phyloP scores from a whole-genome alignment of 139 green algal species.

The Microglena sp. region DNA sequence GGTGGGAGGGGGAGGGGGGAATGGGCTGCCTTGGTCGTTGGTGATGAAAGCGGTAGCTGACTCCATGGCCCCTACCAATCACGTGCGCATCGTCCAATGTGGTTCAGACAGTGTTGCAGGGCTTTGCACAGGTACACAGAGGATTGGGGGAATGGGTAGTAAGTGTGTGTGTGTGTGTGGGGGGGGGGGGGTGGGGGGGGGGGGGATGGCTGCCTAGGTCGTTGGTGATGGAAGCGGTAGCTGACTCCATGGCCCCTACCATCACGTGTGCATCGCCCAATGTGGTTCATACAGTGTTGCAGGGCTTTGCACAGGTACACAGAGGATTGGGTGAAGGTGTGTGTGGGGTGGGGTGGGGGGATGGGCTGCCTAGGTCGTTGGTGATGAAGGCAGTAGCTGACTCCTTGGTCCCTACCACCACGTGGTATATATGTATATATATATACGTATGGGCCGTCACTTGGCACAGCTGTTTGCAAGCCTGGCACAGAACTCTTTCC shows the following conservation, averaged over 20 bases:
- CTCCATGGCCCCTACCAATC: slow-evolving; percentile 89
- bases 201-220: too few relatives aligned
- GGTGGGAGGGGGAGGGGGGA: too few relatives aligned
- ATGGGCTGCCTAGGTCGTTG: too few relatives aligned
- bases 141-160: too few relatives aligned
- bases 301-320: slow-evolving; percentile 71
- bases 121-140: slow-evolving; percentile 66
- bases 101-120: slow-evolving; percentile 91
- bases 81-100: slow-evolving; percentile 99
- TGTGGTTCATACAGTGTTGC: slow-evolving; percentile 93
- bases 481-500: slow-evolving; percentile 34
- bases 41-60: slow-evolving; percentile 74
- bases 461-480: slow-evolving; percentile 73
- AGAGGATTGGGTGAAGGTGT: not conserved
- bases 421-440: slow-evolving; percentile 76
- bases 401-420: slow-evolving; percentile 89
- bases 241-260: slow-evolving; percentile 79
- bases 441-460: slow-evolving; percentile 98
- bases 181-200: too few relatives aligned
- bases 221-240: slow-evolving; percentile 59
- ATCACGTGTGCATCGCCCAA: slow-evolving; percentile 99
- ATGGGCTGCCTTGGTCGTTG: too few relatives aligned
- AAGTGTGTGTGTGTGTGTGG: too few relatives aligned
- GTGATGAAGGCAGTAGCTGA: slow-evolving; percentile 68
- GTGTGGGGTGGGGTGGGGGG: too few relatives aligned